Conservation (phyloP, 306 rosid genomes). For the Fagus crenata region DNA sequence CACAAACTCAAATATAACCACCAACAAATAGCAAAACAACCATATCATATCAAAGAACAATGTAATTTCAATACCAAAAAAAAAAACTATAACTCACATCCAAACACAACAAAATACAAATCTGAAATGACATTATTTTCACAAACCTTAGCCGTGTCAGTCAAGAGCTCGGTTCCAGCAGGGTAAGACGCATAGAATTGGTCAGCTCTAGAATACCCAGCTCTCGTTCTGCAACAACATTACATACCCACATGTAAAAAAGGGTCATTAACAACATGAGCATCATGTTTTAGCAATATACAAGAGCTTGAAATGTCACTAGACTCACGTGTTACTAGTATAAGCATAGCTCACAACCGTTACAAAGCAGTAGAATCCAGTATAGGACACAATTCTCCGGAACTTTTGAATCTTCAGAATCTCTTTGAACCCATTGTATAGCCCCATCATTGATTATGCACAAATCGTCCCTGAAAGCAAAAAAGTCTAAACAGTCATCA, state of each 20-base stretch:
- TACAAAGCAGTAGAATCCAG: slow-evolving; percentile 76
- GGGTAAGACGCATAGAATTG: slow-evolving; percentile 95
- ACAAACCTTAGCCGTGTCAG: slow-evolving; percentile 73
- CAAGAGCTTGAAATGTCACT: slow-evolving; percentile 11
- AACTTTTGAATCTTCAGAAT: slow-evolving; percentile 78
- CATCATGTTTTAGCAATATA: not conserved
- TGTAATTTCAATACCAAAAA: not conserved
- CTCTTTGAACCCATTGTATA: slow-evolving; percentile 54
- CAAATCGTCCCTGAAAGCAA: slow-evolving; percentile 25
- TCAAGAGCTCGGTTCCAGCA: slow-evolving; percentile 88
- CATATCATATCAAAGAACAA: not conserved
- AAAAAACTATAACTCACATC: not conserved
- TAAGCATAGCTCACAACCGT: slow-evolving; percentile 69
- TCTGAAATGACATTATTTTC: not conserved
- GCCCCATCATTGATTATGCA: slow-evolving; percentile 32
- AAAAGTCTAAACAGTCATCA: slow-evolving; percentile 22
- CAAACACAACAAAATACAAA: not conserved
- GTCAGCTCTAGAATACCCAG: slow-evolving; percentile 93
- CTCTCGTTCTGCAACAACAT: slow-evolving; percentile 73
- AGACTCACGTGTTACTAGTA: slow-evolving; percentile 72
- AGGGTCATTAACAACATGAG: slow-evolving; percentile 7
- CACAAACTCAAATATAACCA: slow-evolving; percentile 11
- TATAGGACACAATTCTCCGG: slow-evolving; percentile 72
- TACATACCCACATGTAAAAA: not conserved
- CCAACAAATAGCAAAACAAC: not conserved